These are phyloP conservation scores for Quercus wislizeni DNA, from an alignment of 306 rosid genomes.

Conservation along the genomic window DNA sequence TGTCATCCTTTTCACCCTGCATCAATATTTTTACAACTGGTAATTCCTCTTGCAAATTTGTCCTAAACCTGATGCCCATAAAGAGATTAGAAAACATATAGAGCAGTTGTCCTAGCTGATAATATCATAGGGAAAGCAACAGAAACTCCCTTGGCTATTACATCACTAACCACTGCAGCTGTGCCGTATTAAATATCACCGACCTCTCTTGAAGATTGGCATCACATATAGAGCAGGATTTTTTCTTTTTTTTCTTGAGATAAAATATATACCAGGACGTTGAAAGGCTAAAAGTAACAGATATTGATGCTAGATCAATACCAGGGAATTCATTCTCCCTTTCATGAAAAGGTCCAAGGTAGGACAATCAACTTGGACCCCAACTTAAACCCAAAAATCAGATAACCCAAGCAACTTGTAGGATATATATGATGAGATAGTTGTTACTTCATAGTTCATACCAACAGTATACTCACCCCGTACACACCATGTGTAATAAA, in stretches of 20 bases:
- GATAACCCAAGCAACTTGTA: neutral
- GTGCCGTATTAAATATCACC: neutral
- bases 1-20: conserved; percentile 98
- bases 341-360: neutral
- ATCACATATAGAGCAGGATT: neutral
- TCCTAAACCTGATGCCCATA: neutral
- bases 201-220: neutral
- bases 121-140: neutral
- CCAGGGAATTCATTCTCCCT: neutral
- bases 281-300: neutral
- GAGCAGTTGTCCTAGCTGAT: too few species aligned
- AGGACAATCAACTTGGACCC: neutral
- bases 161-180: neutral
- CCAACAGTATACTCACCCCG: too few species aligned
- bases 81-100: neutral
- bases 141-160: neutral
- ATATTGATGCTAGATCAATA: neutral
- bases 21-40: conserved; percentile 16
- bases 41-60: neutral
- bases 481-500: too few species aligned
- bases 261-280: neutral
- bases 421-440: neutral
- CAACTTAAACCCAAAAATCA: neutral
- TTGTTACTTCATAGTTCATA: too few species aligned
- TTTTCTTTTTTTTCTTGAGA: neutral